Conservation (phyloP, 495 filamentous ascomycete species). For the Penicillium macrosclerotiorum region DNA sequence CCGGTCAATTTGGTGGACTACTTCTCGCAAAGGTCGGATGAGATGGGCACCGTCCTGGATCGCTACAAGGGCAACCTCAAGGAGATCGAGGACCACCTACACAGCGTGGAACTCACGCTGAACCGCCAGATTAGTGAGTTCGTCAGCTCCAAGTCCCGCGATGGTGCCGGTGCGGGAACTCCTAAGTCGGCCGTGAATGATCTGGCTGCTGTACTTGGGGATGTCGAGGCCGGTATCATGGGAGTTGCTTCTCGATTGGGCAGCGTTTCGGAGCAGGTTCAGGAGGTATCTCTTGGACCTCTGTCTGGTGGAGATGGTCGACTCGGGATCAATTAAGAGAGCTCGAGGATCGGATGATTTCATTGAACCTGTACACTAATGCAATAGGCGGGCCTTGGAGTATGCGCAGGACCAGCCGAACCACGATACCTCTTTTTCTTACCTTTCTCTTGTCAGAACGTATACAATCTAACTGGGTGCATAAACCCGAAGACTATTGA, state of each 20-base stretch:
- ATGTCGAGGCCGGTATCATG: conserved; percentile 77
- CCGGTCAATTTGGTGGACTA: conserved; percentile 66
- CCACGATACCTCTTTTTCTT: too few species aligned
- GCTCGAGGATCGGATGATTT: not conserved
- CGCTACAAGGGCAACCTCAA: conserved; percentile 66
- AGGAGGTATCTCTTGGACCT: conserved; percentile 61
- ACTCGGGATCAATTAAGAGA: conserved; percentile 14
- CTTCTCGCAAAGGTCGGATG: conserved; percentile 70
- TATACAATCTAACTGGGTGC: too few species aligned
- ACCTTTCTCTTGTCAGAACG: too few species aligned
- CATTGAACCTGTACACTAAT: conserved; percentile 18
- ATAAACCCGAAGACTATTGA: too few species aligned
- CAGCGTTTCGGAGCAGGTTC: conserved; percentile 64
- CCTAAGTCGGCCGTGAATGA: conserved; percentile 50
- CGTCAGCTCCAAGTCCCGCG: conserved; percentile 52
- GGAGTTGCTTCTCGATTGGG: conserved; percentile 72
- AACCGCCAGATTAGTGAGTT: conserved; percentile 69
- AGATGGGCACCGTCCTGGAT: conserved; percentile 64
- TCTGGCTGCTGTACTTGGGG: conserved; percentile 65
- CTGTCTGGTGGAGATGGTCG: conserved; percentile 30
- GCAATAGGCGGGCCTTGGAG: conserved; percentile 18
- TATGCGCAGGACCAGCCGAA: too few species aligned
- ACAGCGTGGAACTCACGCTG: conserved; percentile 68
- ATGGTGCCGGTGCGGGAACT: conserved; percentile 42
- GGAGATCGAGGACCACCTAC: conserved; percentile 81